Evolutionary conservation across 441 rosid genomes (phyloP), one percentile per base, ranked within the genome.

Genomic region (Mallotus repandus): DNA sequence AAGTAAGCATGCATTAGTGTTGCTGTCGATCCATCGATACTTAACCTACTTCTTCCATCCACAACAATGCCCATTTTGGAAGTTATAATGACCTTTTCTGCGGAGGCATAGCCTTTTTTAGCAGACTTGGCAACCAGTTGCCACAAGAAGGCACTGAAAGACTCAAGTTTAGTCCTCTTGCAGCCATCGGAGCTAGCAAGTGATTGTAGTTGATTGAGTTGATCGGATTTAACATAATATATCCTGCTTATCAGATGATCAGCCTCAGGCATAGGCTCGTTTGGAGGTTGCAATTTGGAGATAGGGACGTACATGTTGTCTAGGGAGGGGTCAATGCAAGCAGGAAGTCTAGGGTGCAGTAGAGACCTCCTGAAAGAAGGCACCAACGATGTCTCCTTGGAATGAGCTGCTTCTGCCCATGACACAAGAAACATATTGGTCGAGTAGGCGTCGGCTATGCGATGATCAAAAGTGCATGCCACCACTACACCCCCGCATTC

Each of bases 401-500:
- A 84, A 38, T 70, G 84, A 58, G 96, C 84, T 21, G 74, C 66
- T 73, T 86, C 89, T 7, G 96, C 88, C 98, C 97, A 93, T 0
- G 94, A 86, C 0, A 86, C 78, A 9, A 91, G 81, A 74, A 93
- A 89, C 96, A 89, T 85, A 78, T 91, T 90, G 78, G 81, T 74
- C 4, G 98, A 89, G 76, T 87, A 83, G 16, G 93, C 97, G 68
- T 93, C 97, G 2, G 97, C 86, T n/a, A 90, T 77, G 56, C 94
- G 93, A 67, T 93, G 98, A 76, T 93, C 98, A 54, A 91, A 93
- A 18, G 92, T 60, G 81, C 96, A 89, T 19, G 72, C 94, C 74
- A 93, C 86, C 62, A 91, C 94, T 55, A 88, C 13, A 9, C 91
- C 89, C 0, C 97, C 93, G 58, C 97, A 90, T 73, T 82, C 83